Base-by-base conservation (phyloP, 2,329 filamentous ascomycete species). In the Beauveria australis region DNA sequence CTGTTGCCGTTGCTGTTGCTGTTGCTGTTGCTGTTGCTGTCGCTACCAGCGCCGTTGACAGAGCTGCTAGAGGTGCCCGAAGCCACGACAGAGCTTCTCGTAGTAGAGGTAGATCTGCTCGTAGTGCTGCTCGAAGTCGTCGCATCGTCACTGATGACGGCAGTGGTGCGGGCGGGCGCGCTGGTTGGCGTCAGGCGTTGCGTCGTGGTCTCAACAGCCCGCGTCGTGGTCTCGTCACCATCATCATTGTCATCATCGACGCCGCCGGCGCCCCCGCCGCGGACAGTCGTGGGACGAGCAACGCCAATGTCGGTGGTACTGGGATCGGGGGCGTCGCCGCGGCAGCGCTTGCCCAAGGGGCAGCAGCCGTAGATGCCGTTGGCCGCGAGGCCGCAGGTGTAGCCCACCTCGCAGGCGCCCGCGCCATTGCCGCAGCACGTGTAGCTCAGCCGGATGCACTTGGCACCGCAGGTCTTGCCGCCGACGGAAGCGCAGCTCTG, bases 351-450 rank as follows among this genome's bases (percentile, higher is more conserved):
- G 18, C 65, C 66, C 30, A 62, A 48, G 28, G 61, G 62, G 59
- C 66, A 67, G 60, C 66, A 67, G 5, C 62, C 64, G 53, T 63
- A 65, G 59, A 64, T 49, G 46, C 57, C 61, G 58, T 66, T 66
- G 49, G 47, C 59, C 19, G 62, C 65, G 51, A 66, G 48, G 54
- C 56, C 52, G 47, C 65, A 66, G 14, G 22, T 48, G 47, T 59
- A 57, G 26, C 55, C 62, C 22, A 47, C 2, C 48, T 60, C 40
- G 58, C 65, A 66, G 12, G 64, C 65, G 48, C 65, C 65, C 14
- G 37, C 19, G 53, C 56, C 54, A 53, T 59, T 60, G 24, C 64
- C 64, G 47, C 65, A 66, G 61, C 65, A 66, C 12, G 59, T 62
- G 57, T 62, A 63, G 6, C 33, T 53, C 18, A 61, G 3, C 43